Base-by-base conservation (phyloP, 2,329 filamentous ascomycete species). In the Aotearoamyces nothofagi region DNA sequence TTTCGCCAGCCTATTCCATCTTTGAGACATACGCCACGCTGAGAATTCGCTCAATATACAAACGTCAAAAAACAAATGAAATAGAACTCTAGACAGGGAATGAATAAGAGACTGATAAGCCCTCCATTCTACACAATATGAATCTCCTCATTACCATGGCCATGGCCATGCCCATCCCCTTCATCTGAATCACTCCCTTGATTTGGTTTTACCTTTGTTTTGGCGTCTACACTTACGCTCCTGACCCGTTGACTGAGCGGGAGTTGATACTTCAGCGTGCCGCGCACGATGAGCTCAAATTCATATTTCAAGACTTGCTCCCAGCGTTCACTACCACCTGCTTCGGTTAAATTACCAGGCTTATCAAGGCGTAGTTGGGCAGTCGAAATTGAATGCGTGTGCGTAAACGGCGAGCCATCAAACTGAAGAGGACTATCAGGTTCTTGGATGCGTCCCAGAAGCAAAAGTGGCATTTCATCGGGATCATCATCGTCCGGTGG, bases 211-310 rank as follows among this genome's bases (percentile, higher is more conserved):
- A 77, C 67, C 1, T 57, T 63, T 7, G 64, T 64, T 39, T 69
- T 60, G 17, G 67, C 69, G 7, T 68, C 65, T 24, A 77, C 69
- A 5, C 66, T 60, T 6, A 68, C 66, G 38, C 65, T 74, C 37
- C 69, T 58, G 20, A 71, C 52, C 30, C 61, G 64, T 39, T 68
- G 65, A 41, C 68, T 76, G 29, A 77, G 55, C 3, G 71, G 71
- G 17, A 77, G 56, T n/a, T 43, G 42, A 32, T 98, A 98, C 47
- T 86, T 84, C 41, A 98, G 63, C 9, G 90, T 79, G 13, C 90
- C 90, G 42, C 90, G 77, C 23, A 98, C 69, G 35, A 96, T 87
- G 27, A 98, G 65, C 41, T 94, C 83, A 42, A 96, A 98, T 24
- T 87, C 81, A 51, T 94, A 80, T 39, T 92, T 72, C 28, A 94